These are phyloP conservation scores for Rhododendron kiyosumense DNA, from an alignment of 148 eudicot species.

Conservation along the genomic window DNA sequence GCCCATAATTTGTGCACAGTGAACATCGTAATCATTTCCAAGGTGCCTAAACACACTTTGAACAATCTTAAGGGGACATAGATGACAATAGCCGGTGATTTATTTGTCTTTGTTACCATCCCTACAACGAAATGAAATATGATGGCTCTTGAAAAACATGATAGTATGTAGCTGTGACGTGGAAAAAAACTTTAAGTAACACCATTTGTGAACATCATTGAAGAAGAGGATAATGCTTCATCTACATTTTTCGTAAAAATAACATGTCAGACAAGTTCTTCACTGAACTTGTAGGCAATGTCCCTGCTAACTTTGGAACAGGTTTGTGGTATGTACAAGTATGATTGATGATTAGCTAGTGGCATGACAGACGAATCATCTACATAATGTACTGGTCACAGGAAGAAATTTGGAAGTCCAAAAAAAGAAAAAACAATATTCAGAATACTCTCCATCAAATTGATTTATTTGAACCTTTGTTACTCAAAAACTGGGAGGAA, in stretches of 20 bases:
- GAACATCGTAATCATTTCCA: neutral
- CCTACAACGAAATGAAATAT: neutral
- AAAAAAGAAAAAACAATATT: neutral
- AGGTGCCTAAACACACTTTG: neutral
- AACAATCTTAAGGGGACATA: neutral
- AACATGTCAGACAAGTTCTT: neutral
- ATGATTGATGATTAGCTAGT: neutral
- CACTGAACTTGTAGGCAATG: neutral
- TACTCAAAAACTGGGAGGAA: neutral
- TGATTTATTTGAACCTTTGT: neutral
- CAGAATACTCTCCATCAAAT: neutral
- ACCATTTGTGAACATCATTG: neutral
- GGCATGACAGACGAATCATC: neutral
- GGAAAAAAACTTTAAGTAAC: neutral
- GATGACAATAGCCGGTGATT: neutral
- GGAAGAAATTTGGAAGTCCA: neutral
- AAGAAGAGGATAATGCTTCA: neutral
- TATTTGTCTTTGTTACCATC: neutral
- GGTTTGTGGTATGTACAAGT: neutral
- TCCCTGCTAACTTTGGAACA: neutral
- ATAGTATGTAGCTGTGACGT: neutral
- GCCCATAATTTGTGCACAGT: neutral
- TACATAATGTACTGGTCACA: neutral
- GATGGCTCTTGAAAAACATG: neutral
- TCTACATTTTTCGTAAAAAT: neutral